phyloP scores from a whole-genome alignment of 768 basidiomycete genomes.

The Amanita thiersii region DNA sequence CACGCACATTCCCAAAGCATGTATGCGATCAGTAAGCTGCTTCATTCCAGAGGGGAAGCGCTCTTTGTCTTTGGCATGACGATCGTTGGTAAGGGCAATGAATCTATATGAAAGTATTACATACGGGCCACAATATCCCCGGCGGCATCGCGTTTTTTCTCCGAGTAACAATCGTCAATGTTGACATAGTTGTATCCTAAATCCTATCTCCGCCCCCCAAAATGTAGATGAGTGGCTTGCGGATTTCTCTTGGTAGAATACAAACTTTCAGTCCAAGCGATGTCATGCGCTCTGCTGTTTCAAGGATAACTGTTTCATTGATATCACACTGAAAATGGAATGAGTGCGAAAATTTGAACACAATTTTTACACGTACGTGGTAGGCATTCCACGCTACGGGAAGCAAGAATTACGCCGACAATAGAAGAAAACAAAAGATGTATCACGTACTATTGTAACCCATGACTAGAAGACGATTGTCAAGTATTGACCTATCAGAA shows the following conservation, averaged over 20 bases:
- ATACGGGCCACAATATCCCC: constrained; percentile 54
- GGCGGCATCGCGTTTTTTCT: constrained; percentile 38
- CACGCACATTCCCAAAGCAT: constrained; percentile 48
- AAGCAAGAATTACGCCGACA: not conserved
- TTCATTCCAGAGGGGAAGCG: constrained; percentile 56
- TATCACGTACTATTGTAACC: constrained; percentile 49
- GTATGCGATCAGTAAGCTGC: constrained; percentile 44
- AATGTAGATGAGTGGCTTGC: not conserved
- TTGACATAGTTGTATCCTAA: constrained; percentile 50
- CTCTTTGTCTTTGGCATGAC: constrained; percentile 27
- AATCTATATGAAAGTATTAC: constrained; percentile 10
- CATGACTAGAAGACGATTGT: constrained; percentile 30
- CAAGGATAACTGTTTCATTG: constrained; percentile 41
- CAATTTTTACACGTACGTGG: constrained; percentile 27
- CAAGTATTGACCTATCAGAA: not conserved
- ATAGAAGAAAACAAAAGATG: constrained; percentile 1
- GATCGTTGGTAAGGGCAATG: not conserved
- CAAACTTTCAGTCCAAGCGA: constrained; percentile 40
- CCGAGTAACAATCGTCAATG: constrained; percentile 60
- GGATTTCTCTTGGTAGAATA: constrained; percentile 1
- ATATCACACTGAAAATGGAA: constrained; percentile 43
- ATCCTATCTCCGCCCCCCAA: constrained; percentile 6
- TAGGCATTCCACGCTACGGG: constrained; percentile 55
- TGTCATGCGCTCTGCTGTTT: constrained; percentile 42
- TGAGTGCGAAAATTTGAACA: not conserved